Evolutionary conservation across 352 stramenopile genomes (phyloP).

Genomic region (Globisporangium spinosum): DNA sequence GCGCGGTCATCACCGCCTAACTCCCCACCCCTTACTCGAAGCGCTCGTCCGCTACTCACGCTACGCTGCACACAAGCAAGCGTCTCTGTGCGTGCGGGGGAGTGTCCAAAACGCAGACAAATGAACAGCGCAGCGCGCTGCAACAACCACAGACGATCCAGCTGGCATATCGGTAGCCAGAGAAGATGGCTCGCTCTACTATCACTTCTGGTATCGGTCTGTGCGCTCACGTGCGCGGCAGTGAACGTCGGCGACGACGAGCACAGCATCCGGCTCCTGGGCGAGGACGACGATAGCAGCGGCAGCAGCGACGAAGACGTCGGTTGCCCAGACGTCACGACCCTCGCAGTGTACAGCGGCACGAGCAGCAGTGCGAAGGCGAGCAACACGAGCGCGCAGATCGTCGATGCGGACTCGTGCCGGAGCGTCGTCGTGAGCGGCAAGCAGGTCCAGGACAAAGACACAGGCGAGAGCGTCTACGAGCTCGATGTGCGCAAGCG

Average conservation of each 20-base stretch:
- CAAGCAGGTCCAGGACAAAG: conserved; percentile 22
- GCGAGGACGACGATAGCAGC: not conserved
- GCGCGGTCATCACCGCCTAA: not conserved
- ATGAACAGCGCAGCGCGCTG: not conserved
- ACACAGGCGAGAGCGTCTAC: not conserved
- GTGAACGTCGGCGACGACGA: conserved; percentile 13
- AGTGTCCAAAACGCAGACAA: not conserved
- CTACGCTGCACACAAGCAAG: not conserved
- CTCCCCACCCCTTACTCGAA: not conserved
- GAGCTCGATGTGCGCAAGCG: conserved; percentile 13
- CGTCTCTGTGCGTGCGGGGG: not conserved
- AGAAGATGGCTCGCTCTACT: not conserved
- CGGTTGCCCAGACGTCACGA: conserved; percentile 32
- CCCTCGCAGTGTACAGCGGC: conserved; percentile 12
- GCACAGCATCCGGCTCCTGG: not conserved
- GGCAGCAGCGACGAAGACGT: not conserved
- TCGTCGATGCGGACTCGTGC: not conserved
- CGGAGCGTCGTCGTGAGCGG: conserved; percentile 6
- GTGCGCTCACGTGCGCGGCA: not conserved
- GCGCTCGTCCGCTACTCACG: not conserved
- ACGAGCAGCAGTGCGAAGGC: conserved; percentile 2
- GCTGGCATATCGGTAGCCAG: not conserved
- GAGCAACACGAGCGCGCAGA: conserved; percentile 1
- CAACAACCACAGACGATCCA: conserved; percentile 1
- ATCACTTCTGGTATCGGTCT: conserved; percentile 3